Percentiles rank a stretch among this genome's conserved stretches.
Conservation (phyloP, 345 rosid species). For the Psidium friedrichsthalianum region DNA sequence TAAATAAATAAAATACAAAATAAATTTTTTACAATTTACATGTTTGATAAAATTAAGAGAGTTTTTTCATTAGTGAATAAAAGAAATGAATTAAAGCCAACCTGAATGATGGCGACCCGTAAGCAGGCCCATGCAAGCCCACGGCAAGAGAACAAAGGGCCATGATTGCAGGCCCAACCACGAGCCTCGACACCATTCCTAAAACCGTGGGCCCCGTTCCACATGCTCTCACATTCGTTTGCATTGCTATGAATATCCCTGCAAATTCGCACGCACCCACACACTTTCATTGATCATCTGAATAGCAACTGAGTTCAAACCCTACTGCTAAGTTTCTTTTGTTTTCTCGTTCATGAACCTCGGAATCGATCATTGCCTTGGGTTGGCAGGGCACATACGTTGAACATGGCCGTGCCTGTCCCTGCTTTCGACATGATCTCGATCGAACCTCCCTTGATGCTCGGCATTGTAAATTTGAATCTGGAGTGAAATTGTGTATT, state of each 20-base stretch:
- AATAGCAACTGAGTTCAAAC: too few relatives aligned
- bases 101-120: conserved; percentile 30
- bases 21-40: not conserved
- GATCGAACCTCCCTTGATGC: conserved; percentile 55
- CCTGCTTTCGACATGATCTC: conserved; percentile 78
- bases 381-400: not conserved
- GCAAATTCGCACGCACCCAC: not conserved
- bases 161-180: conserved; percentile 22
- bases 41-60: not conserved
- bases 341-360: too few relatives aligned
- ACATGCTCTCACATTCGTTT: conserved; percentile 59
- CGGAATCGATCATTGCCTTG: too few relatives aligned
- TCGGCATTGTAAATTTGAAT: not conserved
- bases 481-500: not conserved
- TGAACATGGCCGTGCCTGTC: conserved; percentile 90
- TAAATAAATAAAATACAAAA: not conserved
- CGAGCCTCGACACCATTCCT: conserved; percentile 19
- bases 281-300: not conserved
- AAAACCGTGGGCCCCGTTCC: conserved; percentile 44
- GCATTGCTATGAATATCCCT: conserved; percentile 91
- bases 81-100: not conserved
- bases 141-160: conserved; percentile 22
- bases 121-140: conserved; percentile 25
- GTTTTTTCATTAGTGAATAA: not conserved
- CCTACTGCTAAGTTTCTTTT: too few relatives aligned